Conservation (phyloP, 768 basidiomycete species). For the Tulasnella sp. region DNA sequence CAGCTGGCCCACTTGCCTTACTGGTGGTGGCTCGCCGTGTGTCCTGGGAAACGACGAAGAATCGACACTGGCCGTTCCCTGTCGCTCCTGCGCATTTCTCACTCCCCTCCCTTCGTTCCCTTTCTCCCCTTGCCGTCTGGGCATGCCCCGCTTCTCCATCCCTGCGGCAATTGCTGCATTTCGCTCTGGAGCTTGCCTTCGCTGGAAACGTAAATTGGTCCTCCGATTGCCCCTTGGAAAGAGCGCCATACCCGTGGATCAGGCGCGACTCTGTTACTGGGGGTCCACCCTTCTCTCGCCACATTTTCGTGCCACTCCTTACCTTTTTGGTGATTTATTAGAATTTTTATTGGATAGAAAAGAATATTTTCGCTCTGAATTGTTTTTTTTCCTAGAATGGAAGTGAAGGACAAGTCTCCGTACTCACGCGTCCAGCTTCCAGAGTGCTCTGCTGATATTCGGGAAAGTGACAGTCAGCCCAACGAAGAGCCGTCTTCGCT, state of each 20-base stretch:
- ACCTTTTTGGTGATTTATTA: not conserved
- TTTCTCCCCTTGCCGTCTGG: not conserved
- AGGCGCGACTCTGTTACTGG: not conserved
- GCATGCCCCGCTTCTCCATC: not conserved
- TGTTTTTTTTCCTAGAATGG: not conserved
- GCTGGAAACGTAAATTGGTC: not conserved
- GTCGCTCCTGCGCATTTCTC: not conserved
- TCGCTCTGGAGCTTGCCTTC: not conserved
- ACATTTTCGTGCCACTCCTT: not conserved
- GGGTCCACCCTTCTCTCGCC: not conserved
- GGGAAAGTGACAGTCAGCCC: not conserved
- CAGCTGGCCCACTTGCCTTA: not conserved
- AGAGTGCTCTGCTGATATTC: not conserved
- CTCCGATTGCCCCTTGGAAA: not conserved
- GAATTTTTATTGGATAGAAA: not conserved
- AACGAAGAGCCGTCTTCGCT: not conserved
- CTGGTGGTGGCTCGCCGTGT: not conserved
- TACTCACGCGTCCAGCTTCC: not conserved
- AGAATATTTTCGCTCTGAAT: not conserved
- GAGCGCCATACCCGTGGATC: constrained; percentile 5
- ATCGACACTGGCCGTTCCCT: not conserved
- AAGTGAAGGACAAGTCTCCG: not conserved
- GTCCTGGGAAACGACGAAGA: not conserved
- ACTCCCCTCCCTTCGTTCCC: not conserved
- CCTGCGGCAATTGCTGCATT: not conserved